These are phyloP conservation scores for Iberis pinnata DNA, from an alignment of 345 rosid species.

Conservation along the genomic window DNA sequence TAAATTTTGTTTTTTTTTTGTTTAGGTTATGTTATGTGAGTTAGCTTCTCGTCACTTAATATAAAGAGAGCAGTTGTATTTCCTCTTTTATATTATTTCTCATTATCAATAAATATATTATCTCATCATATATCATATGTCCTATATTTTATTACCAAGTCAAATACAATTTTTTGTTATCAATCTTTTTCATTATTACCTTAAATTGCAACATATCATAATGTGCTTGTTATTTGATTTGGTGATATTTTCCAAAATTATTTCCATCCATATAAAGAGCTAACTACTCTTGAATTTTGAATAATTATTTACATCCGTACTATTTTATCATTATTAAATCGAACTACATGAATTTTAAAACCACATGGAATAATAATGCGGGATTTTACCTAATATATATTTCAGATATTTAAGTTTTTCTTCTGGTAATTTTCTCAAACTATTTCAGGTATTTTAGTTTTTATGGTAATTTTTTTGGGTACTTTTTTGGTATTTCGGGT, in stretches of 20 bases:
- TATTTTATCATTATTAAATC: too few species aligned
- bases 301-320: too few species aligned
- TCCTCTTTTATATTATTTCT: conserved; percentile 9
- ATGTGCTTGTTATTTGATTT: neutral
- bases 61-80: conserved; percentile 32
- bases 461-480: too few species aligned
- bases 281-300: too few species aligned
- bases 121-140: neutral
- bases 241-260: conserved; percentile 2
- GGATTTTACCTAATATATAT: too few species aligned
- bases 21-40: conserved; percentile 21
- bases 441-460: too few species aligned
- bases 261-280: neutral
- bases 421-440: too few species aligned
- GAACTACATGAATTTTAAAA: too few species aligned
- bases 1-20: neutral
- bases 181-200: conserved; percentile 2
- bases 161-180: neutral
- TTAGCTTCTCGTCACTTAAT: conserved; percentile 32
- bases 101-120: neutral
- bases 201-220: neutral
- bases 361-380: too few species aligned
- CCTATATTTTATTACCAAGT: conserved; percentile 7
- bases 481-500: too few species aligned
- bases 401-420: too few species aligned